Evolutionary conservation across 805 yeast genomes (phyloP), one percentile per base, ranked within the genome.

Genomic region (Candida maris): DNA sequence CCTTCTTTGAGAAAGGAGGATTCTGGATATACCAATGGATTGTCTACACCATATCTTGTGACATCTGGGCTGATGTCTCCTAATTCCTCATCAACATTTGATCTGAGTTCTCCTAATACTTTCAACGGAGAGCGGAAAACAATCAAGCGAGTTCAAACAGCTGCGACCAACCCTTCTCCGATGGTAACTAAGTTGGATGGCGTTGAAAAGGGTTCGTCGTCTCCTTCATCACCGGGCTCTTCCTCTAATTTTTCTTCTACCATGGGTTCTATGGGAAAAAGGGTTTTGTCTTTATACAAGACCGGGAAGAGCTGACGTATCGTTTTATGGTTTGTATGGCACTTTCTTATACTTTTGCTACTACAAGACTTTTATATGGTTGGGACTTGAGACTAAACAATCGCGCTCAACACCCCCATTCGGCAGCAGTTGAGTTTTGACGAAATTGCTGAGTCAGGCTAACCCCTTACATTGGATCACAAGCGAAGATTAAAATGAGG

Each of bases 31-130:
- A 46, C 52, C 9, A 51, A 48, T 24, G 86, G 86, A 0, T 74
- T 81, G 54, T 71, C 81, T 0, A 79, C 87, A 5, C 87, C 88
- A 2, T 82, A 79, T 46, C 63, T 80, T 30, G 57, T 80, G 40
- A 83, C 85, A 0, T 74, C 84, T 0, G 85, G 85, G 1, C 51
- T 75, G 20, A 52, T 72, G 33, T 71, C 85, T 0, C 81, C 84
- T 2, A 70, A 67, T 43, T 51, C 63, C 1, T 45, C 54, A 2
- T 42, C 49, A 6, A 36, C 34, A 6, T 37, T 43, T 2, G 52
- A 48, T 12, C 13, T 42, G 17, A 33, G 32, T 16, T 44, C 49
- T 21, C 49, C 49, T 4, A 25, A 9, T 7, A 36, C 39, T 8
- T 32, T 34, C 6, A 27, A 27, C 14, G 36, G 39, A 8, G 38